These are phyloP conservation scores for Cardiosporidium cionae DNA, from an alignment of 169 alveolate species.

Conservation along the genomic window DNA sequence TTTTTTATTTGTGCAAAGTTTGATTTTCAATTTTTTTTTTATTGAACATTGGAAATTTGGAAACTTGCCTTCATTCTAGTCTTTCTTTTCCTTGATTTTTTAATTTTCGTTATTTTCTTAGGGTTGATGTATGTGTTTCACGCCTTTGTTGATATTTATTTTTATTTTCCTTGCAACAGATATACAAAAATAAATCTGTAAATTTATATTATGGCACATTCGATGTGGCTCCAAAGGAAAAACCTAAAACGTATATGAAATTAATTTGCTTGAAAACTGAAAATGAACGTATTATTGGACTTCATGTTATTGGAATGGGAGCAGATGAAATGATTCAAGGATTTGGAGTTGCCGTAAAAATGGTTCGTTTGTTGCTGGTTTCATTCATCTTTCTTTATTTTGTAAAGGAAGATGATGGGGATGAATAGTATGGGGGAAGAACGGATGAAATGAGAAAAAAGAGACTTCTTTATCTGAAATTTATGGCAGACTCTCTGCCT, in stretches of 20 bases:
- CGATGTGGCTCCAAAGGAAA: conserved; percentile 41
- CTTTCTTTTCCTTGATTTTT: not conserved
- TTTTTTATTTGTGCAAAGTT: not conserved
- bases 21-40: not conserved
- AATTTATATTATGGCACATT: conserved; percentile 54
- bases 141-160: too few species aligned
- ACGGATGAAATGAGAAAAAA: too few species aligned
- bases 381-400: not conserved
- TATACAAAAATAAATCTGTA: conserved; percentile 49
- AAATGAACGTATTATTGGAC: conserved; percentile 70
- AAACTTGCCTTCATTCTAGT: not conserved
- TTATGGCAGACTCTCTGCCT: not conserved
- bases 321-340: conserved; percentile 84
- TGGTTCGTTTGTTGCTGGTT: conserved; percentile 30
- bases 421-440: too few species aligned
- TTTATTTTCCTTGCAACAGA: too few species aligned
- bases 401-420: not conserved
- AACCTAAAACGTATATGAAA: conserved; percentile 56
- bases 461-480: not conserved
- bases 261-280: conserved; percentile 46
- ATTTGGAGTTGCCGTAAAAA: conserved; percentile 73
- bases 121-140: too few species aligned
- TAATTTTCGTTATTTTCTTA: not conserved
- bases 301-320: conserved; percentile 69
- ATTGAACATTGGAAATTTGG: not conserved